Conservation (phyloP, 148 eudicot genomes). For the Fagopyrum tataricum region DNA sequence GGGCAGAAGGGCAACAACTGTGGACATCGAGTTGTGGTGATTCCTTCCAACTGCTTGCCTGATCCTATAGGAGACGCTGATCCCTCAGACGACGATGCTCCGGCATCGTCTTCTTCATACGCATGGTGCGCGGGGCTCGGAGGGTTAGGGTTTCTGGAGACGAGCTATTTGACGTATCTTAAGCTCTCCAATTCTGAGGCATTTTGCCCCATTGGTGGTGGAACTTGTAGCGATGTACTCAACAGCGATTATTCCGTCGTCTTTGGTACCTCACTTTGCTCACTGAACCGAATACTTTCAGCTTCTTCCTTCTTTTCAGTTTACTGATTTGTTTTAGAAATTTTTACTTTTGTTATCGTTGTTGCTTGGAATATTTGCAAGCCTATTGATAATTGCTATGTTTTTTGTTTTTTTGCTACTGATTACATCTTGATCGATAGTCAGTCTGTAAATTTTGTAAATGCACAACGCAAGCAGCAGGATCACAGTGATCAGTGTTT, state of each 20-base stretch:
- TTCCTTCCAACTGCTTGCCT: slow-evolving; percentile 31
- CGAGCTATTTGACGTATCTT: slow-evolving; percentile 61
- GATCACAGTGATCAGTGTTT: not conserved
- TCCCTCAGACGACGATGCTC: slow-evolving; percentile 19
- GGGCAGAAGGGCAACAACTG: slow-evolving; percentile 14
- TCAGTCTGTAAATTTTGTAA: not conserved
- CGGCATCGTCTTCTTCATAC: slow-evolving; percentile 39
- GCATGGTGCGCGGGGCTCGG: slow-evolving; percentile 80
- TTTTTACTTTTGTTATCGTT: not conserved
- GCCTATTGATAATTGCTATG: not conserved
- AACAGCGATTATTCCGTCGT: slow-evolving; percentile 66
- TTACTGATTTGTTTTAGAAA: not conserved
- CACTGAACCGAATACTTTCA: slow-evolving; percentile 2
- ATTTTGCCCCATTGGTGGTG: slow-evolving; percentile 75
- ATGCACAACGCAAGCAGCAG: not conserved
- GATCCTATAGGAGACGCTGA: slow-evolving; percentile 26
- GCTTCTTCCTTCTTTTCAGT: not conserved
- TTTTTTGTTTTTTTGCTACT: not conserved
- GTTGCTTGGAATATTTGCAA: slow-evolving; percentile 4
- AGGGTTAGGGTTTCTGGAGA: slow-evolving; percentile 68
- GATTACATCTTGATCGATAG: not conserved
- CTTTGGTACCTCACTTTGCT: slow-evolving; percentile 35
- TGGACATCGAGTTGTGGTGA: slow-evolving; percentile 16
- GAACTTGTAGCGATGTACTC: slow-evolving; percentile 61
- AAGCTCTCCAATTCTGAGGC: slow-evolving; percentile 66